Conservation (phyloP, 495 filamentous ascomycete species). For the Neurospora sp. region DNA sequence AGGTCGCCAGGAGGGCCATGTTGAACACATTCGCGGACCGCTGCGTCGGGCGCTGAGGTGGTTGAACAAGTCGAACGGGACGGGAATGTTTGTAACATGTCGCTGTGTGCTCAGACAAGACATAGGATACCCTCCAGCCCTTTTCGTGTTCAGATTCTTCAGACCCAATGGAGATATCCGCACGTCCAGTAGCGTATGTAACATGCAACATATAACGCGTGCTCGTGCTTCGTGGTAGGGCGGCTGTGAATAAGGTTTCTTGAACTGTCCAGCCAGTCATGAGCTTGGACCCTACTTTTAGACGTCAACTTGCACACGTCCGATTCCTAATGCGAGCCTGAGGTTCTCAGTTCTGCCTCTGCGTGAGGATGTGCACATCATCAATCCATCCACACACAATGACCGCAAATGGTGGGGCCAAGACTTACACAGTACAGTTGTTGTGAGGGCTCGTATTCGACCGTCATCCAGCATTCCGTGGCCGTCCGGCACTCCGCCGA, state of each 20-base stretch:
- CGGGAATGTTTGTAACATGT: neutral
- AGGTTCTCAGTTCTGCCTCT: neutral
- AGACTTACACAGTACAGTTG: neutral
- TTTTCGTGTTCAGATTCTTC: neutral
- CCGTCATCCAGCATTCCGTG: conserved; percentile 1
- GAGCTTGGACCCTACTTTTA: neutral
- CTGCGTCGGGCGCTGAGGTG: neutral
- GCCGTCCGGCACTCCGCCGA: neutral
- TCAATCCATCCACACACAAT: neutral
- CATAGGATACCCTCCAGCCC: neutral
- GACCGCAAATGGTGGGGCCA: neutral
- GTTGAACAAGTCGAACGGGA: neutral
- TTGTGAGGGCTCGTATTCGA: conserved; percentile 14
- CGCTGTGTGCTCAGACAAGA: neutral
- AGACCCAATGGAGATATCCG: neutral
- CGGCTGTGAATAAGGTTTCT: neutral
- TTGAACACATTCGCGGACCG: neutral
- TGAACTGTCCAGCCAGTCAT: neutral
- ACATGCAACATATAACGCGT: neutral
- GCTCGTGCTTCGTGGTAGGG: neutral
- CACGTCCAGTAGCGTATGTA: neutral
- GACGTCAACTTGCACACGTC: neutral
- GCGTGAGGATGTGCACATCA: neutral
- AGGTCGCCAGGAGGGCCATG: neutral
- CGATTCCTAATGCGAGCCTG: neutral